A percentile compares a stretch with the other conserved stretches of the same genome.
Conservation (phyloP, 768 basidiomycete genomes). For the Mycena olivaceomarginata region DNA sequence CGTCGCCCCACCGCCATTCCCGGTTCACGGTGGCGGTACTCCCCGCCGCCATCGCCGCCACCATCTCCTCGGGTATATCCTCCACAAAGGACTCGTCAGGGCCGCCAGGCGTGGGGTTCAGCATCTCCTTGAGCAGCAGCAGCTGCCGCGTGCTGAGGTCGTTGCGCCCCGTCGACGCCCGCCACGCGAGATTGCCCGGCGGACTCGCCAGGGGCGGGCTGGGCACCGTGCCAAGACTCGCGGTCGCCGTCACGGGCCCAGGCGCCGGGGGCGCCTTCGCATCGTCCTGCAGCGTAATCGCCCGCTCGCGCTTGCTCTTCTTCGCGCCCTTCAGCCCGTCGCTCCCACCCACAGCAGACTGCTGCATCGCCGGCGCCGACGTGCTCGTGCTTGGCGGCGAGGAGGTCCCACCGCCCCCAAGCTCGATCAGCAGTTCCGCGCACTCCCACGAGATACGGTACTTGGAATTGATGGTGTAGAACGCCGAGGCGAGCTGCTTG, state of each 20-base stretch:
- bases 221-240: constrained; percentile 32
- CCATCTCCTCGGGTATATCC: constrained; percentile 53
- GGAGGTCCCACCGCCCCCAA: constrained; percentile 77
- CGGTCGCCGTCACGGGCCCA: constrained; percentile 17
- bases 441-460: constrained; percentile 95
- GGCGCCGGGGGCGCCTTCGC: constrained; percentile 57
- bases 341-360: constrained; percentile 49
- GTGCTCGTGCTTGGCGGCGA: constrained; percentile 60
- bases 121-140: constrained; percentile 86
- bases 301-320: constrained; percentile 73
- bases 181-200: constrained; percentile 72
- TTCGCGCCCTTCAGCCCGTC: constrained; percentile 56
- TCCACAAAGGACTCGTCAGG: constrained; percentile 56
- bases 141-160: constrained; percentile 91
- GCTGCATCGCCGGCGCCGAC: constrained; percentile 60
- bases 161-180: constrained; percentile 88
- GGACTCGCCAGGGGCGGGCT: constrained; percentile 59
- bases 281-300: constrained; percentile 82
- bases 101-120: constrained; percentile 55
- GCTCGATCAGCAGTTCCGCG: constrained; percentile 90
- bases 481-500: constrained; percentile 74
- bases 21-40: constrained; percentile 66
- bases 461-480: constrained; percentile 80
- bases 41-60: constrained; percentile 24
- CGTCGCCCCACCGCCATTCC: constrained; percentile 86